Evolutionary conservation across 2,329 filamentous ascomycete genomes (phyloP).

Genomic region (Colletotrichum ledebouriae): DNA sequence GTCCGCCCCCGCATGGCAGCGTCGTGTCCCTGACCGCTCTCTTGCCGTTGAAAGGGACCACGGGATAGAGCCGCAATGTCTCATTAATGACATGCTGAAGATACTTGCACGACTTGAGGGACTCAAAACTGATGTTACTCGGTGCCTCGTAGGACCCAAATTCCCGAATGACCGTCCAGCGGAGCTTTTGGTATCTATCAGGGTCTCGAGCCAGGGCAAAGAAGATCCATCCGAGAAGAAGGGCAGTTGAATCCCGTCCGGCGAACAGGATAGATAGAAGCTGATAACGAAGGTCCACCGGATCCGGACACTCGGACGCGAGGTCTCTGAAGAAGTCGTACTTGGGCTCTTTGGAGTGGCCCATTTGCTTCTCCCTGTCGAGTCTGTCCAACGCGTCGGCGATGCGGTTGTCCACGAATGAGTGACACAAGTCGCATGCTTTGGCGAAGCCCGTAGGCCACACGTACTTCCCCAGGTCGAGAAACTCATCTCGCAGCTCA

Average conservation of each 20-base stretch:
- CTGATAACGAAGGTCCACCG: slow-evolving; percentile 53
- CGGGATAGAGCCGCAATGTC: slow-evolving; percentile 61
- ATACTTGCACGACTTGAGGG: slow-evolving; percentile 49
- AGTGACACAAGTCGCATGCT: background rate
- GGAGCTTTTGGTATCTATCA: slow-evolving; percentile 55
- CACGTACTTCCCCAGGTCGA: background rate
- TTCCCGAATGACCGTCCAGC: slow-evolving; percentile 48
- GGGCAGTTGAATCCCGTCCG: slow-evolving; percentile 61
- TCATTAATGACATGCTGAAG: slow-evolving; percentile 44
- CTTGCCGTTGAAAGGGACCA: slow-evolving; percentile 63
- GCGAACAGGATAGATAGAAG: slow-evolving; percentile 60
- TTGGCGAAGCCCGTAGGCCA: background rate
- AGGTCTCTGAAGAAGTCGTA: background rate
- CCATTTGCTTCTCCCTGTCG: background rate
- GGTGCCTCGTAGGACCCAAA: slow-evolving; percentile 54
- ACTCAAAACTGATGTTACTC: slow-evolving; percentile 44
- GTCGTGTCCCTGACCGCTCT: slow-evolving; percentile 56
- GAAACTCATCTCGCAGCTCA: background rate
- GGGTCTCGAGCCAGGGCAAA: slow-evolving; percentile 41
- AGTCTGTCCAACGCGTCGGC: slow-evolving; percentile 43
- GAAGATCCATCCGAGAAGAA: slow-evolving; percentile 59
- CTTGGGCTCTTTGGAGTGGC: too few relatives aligned
- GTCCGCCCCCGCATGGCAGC: slow-evolving; percentile 65
- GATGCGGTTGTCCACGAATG: slow-evolving; percentile 54
- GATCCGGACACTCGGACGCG: background rate